Conservation (phyloP, 140 eudicot species). For the Bidens hawaiensis region DNA sequence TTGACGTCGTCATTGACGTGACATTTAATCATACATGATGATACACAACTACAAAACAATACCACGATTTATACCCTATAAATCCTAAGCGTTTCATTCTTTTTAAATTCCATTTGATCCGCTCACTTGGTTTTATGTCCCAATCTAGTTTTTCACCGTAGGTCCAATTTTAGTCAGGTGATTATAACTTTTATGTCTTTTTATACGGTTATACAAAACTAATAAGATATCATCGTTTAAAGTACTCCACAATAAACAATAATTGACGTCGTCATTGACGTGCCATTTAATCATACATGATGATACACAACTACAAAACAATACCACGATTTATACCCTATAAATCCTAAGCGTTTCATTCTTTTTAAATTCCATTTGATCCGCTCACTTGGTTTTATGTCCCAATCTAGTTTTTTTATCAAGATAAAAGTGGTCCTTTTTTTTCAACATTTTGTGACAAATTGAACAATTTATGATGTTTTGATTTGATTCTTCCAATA, state of each 20-base stretch:
- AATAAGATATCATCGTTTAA: not conserved
- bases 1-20: not conserved
- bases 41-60: not conserved
- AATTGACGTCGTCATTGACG: not conserved
- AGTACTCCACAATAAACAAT: not conserved
- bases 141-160: constrained; percentile 18
- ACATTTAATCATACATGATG: constrained; percentile 5
- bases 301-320: not conserved
- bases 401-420: constrained; percentile 26
- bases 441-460: constrained; percentile 28
- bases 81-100: not conserved
- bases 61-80: constrained; percentile 16
- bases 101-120: constrained; percentile 7
- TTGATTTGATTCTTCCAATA: constrained; percentile 15
- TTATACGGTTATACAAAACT: not conserved
- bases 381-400: constrained; percentile 19
- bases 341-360: not conserved
- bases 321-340: constrained; percentile 15
- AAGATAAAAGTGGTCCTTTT: constrained; percentile 21
- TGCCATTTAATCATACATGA: constrained; percentile 4
- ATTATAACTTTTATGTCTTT: not conserved
- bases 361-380: not conserved
- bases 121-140: constrained; percentile 19
- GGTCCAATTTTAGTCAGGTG: no score
- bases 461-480: constrained; percentile 10